These are phyloP conservation scores for Ustilago curta DNA, from an alignment of 1,284 basidiomycete species.

Conservation along the genomic window DNA sequence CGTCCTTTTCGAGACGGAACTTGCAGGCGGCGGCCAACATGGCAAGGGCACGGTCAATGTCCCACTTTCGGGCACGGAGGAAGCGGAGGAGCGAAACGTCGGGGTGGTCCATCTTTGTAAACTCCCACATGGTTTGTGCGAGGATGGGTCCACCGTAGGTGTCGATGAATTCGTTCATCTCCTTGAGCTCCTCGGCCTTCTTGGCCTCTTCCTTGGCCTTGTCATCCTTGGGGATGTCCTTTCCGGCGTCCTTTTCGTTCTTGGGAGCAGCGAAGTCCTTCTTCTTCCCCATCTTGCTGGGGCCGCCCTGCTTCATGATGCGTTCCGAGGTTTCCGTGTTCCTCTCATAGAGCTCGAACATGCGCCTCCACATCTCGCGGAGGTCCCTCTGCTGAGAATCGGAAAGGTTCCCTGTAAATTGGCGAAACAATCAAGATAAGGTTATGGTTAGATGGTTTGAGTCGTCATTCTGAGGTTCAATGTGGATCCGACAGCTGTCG, in stretches of 20 bases:
- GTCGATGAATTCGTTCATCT: constrained; percentile 64
- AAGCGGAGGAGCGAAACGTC: constrained; percentile 68
- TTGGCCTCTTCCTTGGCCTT: constrained; percentile 67
- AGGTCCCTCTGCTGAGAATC: constrained; percentile 58
- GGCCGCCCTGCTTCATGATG: constrained; percentile 57
- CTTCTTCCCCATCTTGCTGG: constrained; percentile 31
- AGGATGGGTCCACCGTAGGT: constrained; percentile 68
- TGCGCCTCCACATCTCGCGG: constrained; percentile 57
- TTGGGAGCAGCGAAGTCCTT: constrained; percentile 27
- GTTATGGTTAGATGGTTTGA: constrained; percentile 7
- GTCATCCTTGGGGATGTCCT: constrained; percentile 66
- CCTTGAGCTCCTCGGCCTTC: constrained; percentile 58
- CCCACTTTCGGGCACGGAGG: constrained; percentile 69
- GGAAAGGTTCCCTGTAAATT: constrained; percentile 58
- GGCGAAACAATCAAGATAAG: background rate
- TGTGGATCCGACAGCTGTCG: constrained; percentile 13
- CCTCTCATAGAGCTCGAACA: constrained; percentile 62
- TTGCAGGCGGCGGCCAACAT: constrained; percentile 68
- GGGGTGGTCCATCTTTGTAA: constrained; percentile 65
- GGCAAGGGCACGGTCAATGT: constrained; percentile 67
- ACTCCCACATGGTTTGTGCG: constrained; percentile 59
- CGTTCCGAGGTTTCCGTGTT: constrained; percentile 63
- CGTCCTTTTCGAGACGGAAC: constrained; percentile 69
- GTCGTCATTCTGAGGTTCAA: background rate
- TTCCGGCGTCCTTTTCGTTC: constrained; percentile 54